phyloP scores from a whole-genome alignment of 495 filamentous ascomycete species.

The Xanthoparmelia taractica region DNA sequence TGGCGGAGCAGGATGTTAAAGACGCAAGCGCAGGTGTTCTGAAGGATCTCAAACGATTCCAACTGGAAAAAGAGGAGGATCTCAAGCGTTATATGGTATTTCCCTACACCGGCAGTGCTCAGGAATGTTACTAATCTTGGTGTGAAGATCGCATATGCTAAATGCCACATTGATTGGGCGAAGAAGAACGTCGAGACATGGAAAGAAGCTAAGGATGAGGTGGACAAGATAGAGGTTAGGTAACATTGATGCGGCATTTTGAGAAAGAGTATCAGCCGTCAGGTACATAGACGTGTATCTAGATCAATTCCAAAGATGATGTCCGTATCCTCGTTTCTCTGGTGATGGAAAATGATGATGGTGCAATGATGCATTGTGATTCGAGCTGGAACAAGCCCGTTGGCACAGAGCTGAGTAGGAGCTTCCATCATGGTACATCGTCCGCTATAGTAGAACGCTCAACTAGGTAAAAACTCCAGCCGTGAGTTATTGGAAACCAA shows the following conservation, averaged over 20 bases:
- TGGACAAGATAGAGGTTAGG: constrained; percentile 70
- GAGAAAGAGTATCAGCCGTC: constrained; percentile 3
- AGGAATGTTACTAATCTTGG: neutral
- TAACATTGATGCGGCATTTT: constrained; percentile 28
- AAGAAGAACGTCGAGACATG: constrained; percentile 92
- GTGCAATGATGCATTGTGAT: neutral
- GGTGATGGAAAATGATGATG: neutral
- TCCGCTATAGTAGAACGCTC: no score
- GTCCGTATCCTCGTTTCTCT: neutral
- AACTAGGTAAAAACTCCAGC: no score
- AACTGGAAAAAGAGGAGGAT: constrained; percentile 89
- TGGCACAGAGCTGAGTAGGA: neutral
- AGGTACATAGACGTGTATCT: constrained; percentile 11
- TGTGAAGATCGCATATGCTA: constrained; percentile 77
- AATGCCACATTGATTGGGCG: constrained; percentile 96
- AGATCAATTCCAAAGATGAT: neutral
- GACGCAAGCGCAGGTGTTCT: constrained; percentile 81
- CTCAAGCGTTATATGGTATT: constrained; percentile 87
- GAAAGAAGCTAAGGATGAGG: constrained; percentile 90
- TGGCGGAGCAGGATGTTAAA: constrained; percentile 80
- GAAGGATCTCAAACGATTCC: constrained; percentile 85
- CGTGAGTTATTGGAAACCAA: neutral
- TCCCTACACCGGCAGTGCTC: constrained; percentile 27
- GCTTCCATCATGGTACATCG: no score
- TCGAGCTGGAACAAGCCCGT: neutral